Evolutionary conservation across 345 rosid genomes (phyloP), one percentile per base, ranked within the genome.

Genomic region (Carallia pectinifolia): DNA sequence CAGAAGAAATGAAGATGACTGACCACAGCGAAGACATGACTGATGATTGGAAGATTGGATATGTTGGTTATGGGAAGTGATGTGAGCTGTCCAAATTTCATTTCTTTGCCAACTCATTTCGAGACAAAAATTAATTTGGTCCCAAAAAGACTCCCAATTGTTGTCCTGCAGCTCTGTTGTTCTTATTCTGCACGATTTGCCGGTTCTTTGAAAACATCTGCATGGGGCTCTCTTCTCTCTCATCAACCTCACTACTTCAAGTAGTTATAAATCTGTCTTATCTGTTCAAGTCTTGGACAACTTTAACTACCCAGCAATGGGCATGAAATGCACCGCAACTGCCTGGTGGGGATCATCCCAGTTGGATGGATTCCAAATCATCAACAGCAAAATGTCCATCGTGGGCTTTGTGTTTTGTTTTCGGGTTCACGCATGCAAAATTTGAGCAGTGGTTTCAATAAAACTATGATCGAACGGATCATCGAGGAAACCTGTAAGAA

Each of bases 211-310:
- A 31, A 17, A 61, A 74, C 72, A 74, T 40, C 27, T 31, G 6
- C 34, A 53, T 36, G 71, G 39, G 5, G 55, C 40, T n/a, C 61
- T 47, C 31, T 16, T 27, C 60, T 47, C 61, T 62, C 19, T 50
- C 61, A 34, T 68, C 75, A 65, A 68, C 77, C 15, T 66, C 74
- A 12, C 2, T 58, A 10, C 16, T 59, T 47, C 65, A 27, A 39
- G 60, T 53, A 8, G 29, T 18, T 61, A 2, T 23, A 70, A 23
- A 48, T 23, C 37, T 9, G 19, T 27, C 71, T 67, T 52, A 33
- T 79, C 59, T 9, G 31, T 27, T 6, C 2, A 56, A 27, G 60
- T 4, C 33, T 30, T 27, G 15, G 29, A 33, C 29, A 13, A 1
- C 13, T 48, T 56, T 56, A 61, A 52, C 50, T 9, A 23, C 29